Evolutionary conservation across 495 filamentous ascomycete genomes (phyloP), one percentile per base, ranked within the genome.

Genomic region (Penicillium tannophilum): DNA sequence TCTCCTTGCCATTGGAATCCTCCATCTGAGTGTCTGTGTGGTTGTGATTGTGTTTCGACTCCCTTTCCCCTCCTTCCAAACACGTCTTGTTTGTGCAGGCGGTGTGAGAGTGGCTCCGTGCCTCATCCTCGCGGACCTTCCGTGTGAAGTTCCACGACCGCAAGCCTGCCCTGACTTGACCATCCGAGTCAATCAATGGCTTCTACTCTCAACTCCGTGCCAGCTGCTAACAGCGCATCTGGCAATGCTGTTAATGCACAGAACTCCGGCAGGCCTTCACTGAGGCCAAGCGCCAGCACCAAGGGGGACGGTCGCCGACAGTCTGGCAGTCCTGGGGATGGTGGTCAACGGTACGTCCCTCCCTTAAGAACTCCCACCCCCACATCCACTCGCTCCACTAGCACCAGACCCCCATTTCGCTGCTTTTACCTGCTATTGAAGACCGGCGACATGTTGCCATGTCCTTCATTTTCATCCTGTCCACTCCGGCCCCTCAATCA

Each of bases 241-340:
- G 76, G 74, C 62, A 84, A 80, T 72, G 72, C 72, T 31, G 60
- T 62, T 31, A 72, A 66, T 56, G 31, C 74, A 14, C 72, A 76
- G 52, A 75, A 75, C 56, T 35, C 77, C 19, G 66, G 65, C 50
- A 70, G 79, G 55, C 65, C 82, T 52, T 82, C 83, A 51, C 56
- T 80, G 59, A 72, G 77, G 60, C 64, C 79, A 26, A 86, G 82
- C 71, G 72, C 76, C 61, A 83, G 66, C 66, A 69, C 77, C 36
- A 85, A 82, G 67, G 74, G 74, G 61, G 84, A 86, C 50, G 71
- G 71, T 65, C 80, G 85, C 63, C 83, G 84, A 67, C 83, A 85
- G 68, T 76, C 79, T 56, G 79, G 75, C 50, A 85, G 78, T 68
- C 81, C 83, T 44, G 72, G 77, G 44, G 85, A 87, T 61, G 77